Evolutionary conservation across 2,329 filamentous ascomycete species (phyloP), one percentile per base, ranked within the genome.

Genomic region (Exophiala dermatitidis): DNA sequence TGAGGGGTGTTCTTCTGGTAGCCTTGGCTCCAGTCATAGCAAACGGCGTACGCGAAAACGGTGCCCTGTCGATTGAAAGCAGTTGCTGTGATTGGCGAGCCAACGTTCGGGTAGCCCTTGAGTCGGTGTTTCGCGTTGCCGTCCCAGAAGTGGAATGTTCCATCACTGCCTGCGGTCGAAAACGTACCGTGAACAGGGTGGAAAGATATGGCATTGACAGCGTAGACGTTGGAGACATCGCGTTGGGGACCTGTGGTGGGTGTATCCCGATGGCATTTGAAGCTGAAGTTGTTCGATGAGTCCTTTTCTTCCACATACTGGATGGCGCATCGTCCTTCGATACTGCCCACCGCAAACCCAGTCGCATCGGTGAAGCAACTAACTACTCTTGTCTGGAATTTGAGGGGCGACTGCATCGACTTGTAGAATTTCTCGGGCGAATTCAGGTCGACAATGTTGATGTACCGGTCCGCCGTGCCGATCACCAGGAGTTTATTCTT

Each of bases 281-380:
- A 98, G 40, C 89, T 95, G 77, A 98, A 98, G 76, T 98, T 97
- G 66, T 85, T 86, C 65, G 84, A 81, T 2, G 86, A 75, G 68
- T 98, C 90, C 72, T 96, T 96, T 41, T 98, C 93, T 65, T 98
- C 91, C 34, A 96, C 89, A 65, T 98, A 97, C 69, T 98, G 93
- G 60, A 98, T 98, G 1, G 93, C 93, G 69, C 93, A 98, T 52
- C 93, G 86, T 31, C 93, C 93, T 70, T 98, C 93, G 64, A 98
- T 95, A 67, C 88, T 95, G 50, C 93, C 93, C 47, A 98, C 88
- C 1, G 93, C 93, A 66, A 95, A 98, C 4, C 93, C 93, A 0
- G 83, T 84, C 4, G 89, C 86, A 68, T 98, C 91, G 9, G 85
- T 83, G 69, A 98, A 98, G 75, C 91, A 97, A 74, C 86, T 93